Percentiles rank a stretch among this genome's conserved stretches.
Evolutionary conservation across 805 yeast genomes (phyloP).

Genomic region (fission yeast (Schizosaccharomyces pombe)): DNA sequence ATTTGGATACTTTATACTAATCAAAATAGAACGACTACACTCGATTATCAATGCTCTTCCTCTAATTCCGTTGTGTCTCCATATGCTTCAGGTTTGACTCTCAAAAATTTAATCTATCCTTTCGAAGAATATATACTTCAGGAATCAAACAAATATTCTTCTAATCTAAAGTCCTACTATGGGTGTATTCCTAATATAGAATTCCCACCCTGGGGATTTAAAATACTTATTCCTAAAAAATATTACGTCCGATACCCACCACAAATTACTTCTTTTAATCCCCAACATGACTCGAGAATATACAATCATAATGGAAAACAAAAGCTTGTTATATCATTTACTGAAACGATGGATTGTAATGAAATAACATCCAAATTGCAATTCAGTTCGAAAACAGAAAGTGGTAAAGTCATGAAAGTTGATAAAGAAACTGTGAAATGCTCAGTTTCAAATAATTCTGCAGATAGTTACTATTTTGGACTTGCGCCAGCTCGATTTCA

Average conservation of each 20-base stretch:
- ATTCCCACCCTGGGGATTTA: not conserved
- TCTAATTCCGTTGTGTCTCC: not conserved
- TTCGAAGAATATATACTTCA: not conserved
- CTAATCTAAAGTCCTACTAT: not conserved
- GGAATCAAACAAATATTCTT: not conserved
- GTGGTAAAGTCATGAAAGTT: not conserved
- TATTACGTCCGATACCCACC: not conserved
- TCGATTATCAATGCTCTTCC: not conserved
- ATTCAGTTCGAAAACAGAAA: not conserved
- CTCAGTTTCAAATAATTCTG: not conserved
- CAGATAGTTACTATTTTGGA: not conserved
- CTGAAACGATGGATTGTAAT: not conserved
- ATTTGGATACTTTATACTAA: constrained; percentile 3
- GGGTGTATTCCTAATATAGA: not conserved
- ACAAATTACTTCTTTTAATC: not conserved
- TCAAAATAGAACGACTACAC: not conserved
- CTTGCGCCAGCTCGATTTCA: not conserved
- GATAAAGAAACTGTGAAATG: not conserved
- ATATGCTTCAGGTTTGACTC: not conserved
- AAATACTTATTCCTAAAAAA: not conserved
- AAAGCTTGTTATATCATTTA: not conserved
- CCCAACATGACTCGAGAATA: not conserved
- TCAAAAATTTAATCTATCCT: not conserved
- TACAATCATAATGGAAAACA: not conserved
- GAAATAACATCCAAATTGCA: not conserved